Evolutionary conservation across 2,329 filamentous ascomycete genomes (phyloP), one percentile per base, ranked within the genome.

Genomic region (Raffaelea arxii): DNA sequence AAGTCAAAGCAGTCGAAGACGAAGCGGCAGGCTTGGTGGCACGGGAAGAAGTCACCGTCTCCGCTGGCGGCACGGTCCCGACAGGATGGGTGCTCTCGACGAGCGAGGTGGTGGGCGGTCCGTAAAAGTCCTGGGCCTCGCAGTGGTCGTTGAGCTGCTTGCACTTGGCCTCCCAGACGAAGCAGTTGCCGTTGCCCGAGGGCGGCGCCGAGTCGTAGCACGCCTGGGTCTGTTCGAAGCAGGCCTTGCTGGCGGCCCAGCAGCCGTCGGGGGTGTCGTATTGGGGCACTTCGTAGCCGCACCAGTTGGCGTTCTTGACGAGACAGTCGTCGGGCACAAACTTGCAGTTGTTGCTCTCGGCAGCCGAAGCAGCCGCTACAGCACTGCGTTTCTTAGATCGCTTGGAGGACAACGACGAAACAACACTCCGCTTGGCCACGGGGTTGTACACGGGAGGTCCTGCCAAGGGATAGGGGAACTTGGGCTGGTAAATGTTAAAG

Each of bases 241-340:
- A 82, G 42, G 68, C 59, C 32, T 66, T 61, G 11, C 70, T 69
- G 3, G 71, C 65, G 47, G 66, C 68, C 77, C 78, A 86, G 68
- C 84, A 87, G 14, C 72, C 72, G 2, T 58, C 58, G 57, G 79
- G 69, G 39, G 67, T 65, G 4, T 63, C 65, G 64, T 83, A 86
- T 9, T 62, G 55, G 0, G 73, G 60, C 1, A 86, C 69, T 56
- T 84, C 74, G 49, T 71, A 66, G 44, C 73, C 82, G 62, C 80
- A 85, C 83, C 82, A 88, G 65, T 88, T 86, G 49, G 68, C 82
- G 58, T 85, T 86, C 57, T 78, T 77, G 49, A 81, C 57, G 32
- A 85, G 65, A 57, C 78, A 84, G 54, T 69, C 64, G 2, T 56
- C 46, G 0, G 81, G 81, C 44, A 78, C 66, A 10, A 53, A 43